Evolutionary conservation across 2,329 filamentous ascomycete genomes (phyloP).

Genomic region (Macroventuria anomochaeta): DNA sequence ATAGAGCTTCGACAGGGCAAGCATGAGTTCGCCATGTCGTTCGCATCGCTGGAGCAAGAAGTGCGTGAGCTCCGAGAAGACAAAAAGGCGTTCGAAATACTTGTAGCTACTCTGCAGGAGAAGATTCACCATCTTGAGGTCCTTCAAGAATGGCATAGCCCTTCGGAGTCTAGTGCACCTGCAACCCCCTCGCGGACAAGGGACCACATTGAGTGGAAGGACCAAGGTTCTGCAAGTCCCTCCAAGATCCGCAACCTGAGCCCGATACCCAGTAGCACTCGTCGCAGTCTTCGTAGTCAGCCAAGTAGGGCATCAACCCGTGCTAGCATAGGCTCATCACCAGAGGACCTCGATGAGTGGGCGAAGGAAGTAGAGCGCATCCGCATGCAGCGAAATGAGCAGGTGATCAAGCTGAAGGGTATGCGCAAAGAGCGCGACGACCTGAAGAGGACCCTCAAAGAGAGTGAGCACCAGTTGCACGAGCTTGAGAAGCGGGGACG

Average conservation of each 20-base stretch:
- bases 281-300: conserved; percentile 20
- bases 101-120: conserved; percentile 41
- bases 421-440: conserved; percentile 39
- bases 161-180: conserved; percentile 12
- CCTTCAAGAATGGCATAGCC: conserved; percentile 32
- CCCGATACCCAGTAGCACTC: conserved; percentile 15
- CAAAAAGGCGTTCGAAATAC: conserved; percentile 40
- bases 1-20: conserved; percentile 35
- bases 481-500: conserved; percentile 31
- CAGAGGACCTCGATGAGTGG: conserved; percentile 39
- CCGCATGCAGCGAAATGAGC: conserved; percentile 43
- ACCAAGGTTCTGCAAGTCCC: conserved; percentile 19
- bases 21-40: conserved; percentile 31
- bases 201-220: conserved; percentile 21
- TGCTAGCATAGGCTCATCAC: conserved; percentile 24
- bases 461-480: conserved; percentile 42
- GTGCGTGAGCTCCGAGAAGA: conserved; percentile 36
- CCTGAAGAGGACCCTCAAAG: conserved; percentile 42
- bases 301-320: conserved; percentile 30
- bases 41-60: conserved; percentile 40
- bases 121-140: conserved; percentile 38
- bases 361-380: conserved; percentile 44
- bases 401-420: conserved; percentile 41
- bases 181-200: conserved; percentile 11
- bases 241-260: conserved; percentile 14